Evolutionary conservation across 192 early-diverging fungal genomes (phyloP), one percentile per base, ranked within the genome.

Genomic region (Dissophora globulifera): DNA sequence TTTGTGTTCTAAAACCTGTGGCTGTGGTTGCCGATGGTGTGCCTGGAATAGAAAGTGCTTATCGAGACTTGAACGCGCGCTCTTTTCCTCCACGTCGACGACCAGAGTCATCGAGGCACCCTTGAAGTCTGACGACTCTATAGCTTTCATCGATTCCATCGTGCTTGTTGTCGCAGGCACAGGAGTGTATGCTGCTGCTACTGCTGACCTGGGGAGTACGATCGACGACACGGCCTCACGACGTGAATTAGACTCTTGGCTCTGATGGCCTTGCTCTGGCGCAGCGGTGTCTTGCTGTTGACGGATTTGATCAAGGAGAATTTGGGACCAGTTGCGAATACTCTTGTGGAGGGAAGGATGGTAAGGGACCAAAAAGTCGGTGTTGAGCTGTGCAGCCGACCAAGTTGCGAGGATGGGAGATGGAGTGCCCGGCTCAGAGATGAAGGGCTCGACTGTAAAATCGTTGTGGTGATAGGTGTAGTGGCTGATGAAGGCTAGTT

Each of bases 31-130:
- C 23, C 64, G 61, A 23, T 74, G 69, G 41, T 72, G 69, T n/a
- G 69, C 52, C 31, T 74, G 69, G 45, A 74, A 74, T 8, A 74
- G 56, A 58, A 56, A 74, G 26, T 69, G 57, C 41, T 69, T 69
- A 1, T 69, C 53, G 30, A 69, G 17, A 3, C 23, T 29, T 22
- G 40, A 31, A 32, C 17, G 23, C 17, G 35, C 30, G 16, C 42
- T 17, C 19, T 47, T 45, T 45, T 38, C 35, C 35, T 13, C 38
- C 13, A 38, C n/a, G n/a, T n/a, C n/a, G n/a, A n/a, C n/a, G n/a
- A n/a, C n/a, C n/a, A n/a, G n/a, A n/a, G n/a, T n/a, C n/a, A n/a
- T n/a, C n/a, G n/a, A n/a, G n/a, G n/a, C n/a, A n/a, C n/a, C n/a
- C n/a, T n/a, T n/a, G n/a, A n/a, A n/a, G n/a, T n/a, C n/a, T n/a